Evolutionary conservation across 768 basidiomycete species (phyloP), one percentile per base, ranked within the genome.

Genomic region (Amanita rimosa): DNA sequence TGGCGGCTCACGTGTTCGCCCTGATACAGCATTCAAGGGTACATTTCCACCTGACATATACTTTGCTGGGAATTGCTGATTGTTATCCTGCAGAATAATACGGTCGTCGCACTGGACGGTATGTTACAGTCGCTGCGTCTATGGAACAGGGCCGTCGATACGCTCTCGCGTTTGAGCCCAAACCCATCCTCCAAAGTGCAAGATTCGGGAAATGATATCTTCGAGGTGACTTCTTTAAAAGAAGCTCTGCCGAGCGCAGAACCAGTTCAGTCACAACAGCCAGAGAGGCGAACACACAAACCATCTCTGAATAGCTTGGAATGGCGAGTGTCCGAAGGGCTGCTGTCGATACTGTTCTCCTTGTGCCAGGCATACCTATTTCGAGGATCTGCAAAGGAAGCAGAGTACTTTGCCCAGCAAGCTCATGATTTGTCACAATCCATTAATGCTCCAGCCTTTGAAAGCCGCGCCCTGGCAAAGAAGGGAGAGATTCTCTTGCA

Each of bases 341-440:
- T 95, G 4, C 64, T 92, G 4, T 65, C 68, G 0, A 79, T 81
- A 0, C 65, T 87, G 2, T 75, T 94, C 50, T 69, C 78, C 2
- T 67, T 95, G 6, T 69, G 76, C 0, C 72, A 78, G 6, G 70
- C 76, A 0, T 89, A 92, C 55, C 69, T 80, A 16, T 61, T 66
- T 0, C 78, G 90, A 14, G 95, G 95, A 0, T 90, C 92, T 4
- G 76, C 82, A 3, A 77, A 85, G 17, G 91, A 94, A 57, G 82
- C 89, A 1, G 82, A 89, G 52, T 93, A 85, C 56, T 95, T 92
- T 59, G 72, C 83, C 0, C 71, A 83, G 35, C 84, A 91, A 58
- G 86, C 85, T 1, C 67, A 74, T n/a, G 78, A 81, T 16, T 67
- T 97, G 1, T 87, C 90, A 0, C 67, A 72, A 41, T 71, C 83